phyloP scores from a whole-genome alignment of 768 basidiomycete genomes.

The Ramaria rubella region DNA sequence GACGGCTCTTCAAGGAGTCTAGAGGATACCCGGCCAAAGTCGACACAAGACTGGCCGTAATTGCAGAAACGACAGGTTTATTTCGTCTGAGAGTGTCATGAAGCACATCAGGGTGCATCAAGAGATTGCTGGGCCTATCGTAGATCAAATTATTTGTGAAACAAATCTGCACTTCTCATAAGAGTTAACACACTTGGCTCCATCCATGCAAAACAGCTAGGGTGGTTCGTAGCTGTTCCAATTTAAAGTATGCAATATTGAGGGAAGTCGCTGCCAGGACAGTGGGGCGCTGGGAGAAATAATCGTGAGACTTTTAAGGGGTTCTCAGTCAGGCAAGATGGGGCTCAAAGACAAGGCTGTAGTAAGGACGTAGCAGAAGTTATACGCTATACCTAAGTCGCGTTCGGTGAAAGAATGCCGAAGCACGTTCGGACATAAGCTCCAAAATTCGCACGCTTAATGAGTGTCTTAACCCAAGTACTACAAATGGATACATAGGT shows the following conservation, averaged over 20 bases:
- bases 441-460: conserved; percentile 6
- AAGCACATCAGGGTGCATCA: conserved; percentile 3
- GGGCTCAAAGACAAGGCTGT: not conserved
- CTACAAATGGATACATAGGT: not conserved
- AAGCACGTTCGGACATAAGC: not conserved
- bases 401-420: not conserved
- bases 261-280: not conserved
- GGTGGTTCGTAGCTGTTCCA: not conserved
- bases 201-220: conserved; percentile 14
- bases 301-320: not conserved
- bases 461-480: not conserved
- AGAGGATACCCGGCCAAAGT: conserved; percentile 91
- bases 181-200: conserved; percentile 4
- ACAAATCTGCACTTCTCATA: not conserved
- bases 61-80: conserved; percentile 84
- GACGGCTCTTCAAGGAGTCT: conserved; percentile 90
- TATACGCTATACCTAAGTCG: not conserved
- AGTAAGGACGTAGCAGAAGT: not conserved
- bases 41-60: conserved; percentile 86
- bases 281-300: not conserved
- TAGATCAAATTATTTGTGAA: not conserved
- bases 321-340: not conserved
- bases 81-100: conserved; percentile 29
- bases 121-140: not conserved
- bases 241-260: not conserved